phyloP scores from a whole-genome alignment of 2,329 filamentous ascomycete species.

The Fusarium setosum region DNA sequence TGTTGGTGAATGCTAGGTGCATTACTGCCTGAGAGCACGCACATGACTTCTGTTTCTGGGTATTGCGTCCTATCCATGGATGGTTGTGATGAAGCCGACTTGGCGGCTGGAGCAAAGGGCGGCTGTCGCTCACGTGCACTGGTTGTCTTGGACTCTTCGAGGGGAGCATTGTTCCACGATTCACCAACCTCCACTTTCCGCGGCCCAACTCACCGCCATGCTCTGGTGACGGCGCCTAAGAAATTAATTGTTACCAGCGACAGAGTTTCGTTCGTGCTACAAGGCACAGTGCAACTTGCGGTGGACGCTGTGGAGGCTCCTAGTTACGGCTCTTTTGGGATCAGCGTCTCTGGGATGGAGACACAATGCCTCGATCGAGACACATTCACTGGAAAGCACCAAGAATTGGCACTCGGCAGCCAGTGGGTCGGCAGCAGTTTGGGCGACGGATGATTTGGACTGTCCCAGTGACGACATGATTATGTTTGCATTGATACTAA shows the following conservation, averaged over 20 bases:
- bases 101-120: not conserved
- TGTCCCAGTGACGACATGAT: constrained; percentile 7
- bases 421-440: not conserved
- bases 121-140: not conserved
- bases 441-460: not conserved
- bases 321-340: not conserved
- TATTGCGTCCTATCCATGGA: no score
- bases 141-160: not conserved
- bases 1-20: not conserved
- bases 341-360: constrained; percentile 1
- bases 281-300: constrained; percentile 12
- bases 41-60: not conserved
- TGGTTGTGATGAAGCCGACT: not conserved
- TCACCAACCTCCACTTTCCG: constrained; percentile 20
- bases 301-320: constrained; percentile 26
- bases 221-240: constrained; percentile 4
- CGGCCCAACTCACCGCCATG: constrained; percentile 24
- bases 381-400: constrained; percentile 21
- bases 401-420: constrained; percentile 12
- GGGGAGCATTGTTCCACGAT: not conserved
- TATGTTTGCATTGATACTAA: constrained; percentile 2
- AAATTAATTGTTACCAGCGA: constrained; percentile 15
- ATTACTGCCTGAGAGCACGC: no score
- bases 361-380: constrained; percentile 18
- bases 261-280: constrained; percentile 12